phyloP scores from a whole-genome alignment of 352 stramenopile species.

The Pythium rhizo-oryzae region DNA sequence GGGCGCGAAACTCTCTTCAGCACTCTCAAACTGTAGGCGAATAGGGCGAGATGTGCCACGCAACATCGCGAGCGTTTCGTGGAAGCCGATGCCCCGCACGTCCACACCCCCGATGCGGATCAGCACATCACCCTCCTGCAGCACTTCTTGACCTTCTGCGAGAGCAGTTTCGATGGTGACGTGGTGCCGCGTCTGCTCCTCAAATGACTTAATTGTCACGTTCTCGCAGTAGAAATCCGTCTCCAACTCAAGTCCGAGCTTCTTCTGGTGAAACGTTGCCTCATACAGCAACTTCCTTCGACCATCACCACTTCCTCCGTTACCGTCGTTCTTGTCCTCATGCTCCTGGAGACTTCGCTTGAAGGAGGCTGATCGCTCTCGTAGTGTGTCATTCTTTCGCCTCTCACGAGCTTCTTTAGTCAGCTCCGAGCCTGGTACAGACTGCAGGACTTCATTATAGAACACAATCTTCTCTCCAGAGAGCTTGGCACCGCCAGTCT shows the following conservation, averaged over 20 bases:
- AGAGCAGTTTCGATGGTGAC: constrained; percentile 65
- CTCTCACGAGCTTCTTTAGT: constrained; percentile 75
- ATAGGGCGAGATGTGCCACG: constrained; percentile 74
- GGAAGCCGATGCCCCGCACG: constrained; percentile 84
- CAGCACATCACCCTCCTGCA: constrained; percentile 82
- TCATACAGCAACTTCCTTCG: constrained; percentile 76
- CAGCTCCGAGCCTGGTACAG: constrained; percentile 67
- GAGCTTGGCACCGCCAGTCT: constrained; percentile 64
- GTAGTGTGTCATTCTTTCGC: constrained; percentile 61
- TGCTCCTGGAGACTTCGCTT: constrained; percentile 69
- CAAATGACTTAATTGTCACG: constrained; percentile 84
- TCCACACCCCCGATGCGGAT: constrained; percentile 78
- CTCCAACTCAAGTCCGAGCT: constrained; percentile 83
- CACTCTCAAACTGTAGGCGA: constrained; percentile 81
- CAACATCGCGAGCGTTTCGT: constrained; percentile 80
- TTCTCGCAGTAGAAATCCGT: constrained; percentile 91
- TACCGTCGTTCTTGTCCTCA: constrained; percentile 41
- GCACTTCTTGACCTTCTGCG: constrained; percentile 51
- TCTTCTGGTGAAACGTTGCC: constrained; percentile 82
- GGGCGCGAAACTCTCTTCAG: constrained; percentile 57
- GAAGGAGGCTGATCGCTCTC: constrained; percentile 70
- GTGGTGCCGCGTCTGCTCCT: constrained; percentile 48
- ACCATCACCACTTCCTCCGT: constrained; percentile 34
- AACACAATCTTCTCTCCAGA: constrained; percentile 89
- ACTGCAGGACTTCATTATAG: constrained; percentile 87